Percentiles rank a stretch among this genome's conserved stretches.
phyloP scores from a whole-genome alignment of 2,329 filamentous ascomycete genomes.

The Beauveria scarabaeidicola region DNA sequence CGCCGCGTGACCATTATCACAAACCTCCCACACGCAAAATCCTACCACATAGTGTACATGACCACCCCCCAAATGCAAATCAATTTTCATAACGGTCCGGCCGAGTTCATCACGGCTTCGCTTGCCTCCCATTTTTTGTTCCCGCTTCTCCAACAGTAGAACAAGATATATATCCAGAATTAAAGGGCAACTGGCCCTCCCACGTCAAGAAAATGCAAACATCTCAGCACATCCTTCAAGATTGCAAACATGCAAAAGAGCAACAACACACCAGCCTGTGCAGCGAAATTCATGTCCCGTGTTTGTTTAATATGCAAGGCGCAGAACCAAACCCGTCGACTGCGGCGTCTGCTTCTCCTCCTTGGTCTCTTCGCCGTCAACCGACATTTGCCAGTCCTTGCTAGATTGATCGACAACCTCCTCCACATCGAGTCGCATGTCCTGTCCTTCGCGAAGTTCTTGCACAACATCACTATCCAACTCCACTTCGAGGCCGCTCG shows the following conservation, averaged over 20 bases:
- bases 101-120: slow-evolving; percentile 10
- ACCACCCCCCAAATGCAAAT: neutral
- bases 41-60: neutral
- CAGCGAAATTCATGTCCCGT: neutral
- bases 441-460: slow-evolving; percentile 81
- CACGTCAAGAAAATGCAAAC: neutral
- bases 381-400: slow-evolving; percentile 53
- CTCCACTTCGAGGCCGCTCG: slow-evolving; percentile 70
- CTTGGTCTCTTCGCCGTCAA: slow-evolving; percentile 38
- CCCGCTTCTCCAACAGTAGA: neutral
- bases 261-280: neutral
- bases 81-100: slow-evolving; percentile 7
- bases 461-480: slow-evolving; percentile 85
- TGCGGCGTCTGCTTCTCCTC: slow-evolving; percentile 19
- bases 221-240: neutral
- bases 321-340: slow-evolving; percentile 11
- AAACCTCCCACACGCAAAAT: neutral
- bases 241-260: slow-evolving; percentile 2
- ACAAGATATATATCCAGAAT: slow-evolving; percentile 6
- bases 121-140: slow-evolving; percentile 1
- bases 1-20: neutral
- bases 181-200: neutral
- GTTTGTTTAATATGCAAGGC: slow-evolving; percentile 14
- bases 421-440: slow-evolving; percentile 68
- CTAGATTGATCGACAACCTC: slow-evolving; percentile 38